Percentiles rank a stretch among this genome's conserved stretches.
Evolutionary conservation across 164 flowering plant species (phyloP).

Genomic region (Euptelea pleiosperma): DNA sequence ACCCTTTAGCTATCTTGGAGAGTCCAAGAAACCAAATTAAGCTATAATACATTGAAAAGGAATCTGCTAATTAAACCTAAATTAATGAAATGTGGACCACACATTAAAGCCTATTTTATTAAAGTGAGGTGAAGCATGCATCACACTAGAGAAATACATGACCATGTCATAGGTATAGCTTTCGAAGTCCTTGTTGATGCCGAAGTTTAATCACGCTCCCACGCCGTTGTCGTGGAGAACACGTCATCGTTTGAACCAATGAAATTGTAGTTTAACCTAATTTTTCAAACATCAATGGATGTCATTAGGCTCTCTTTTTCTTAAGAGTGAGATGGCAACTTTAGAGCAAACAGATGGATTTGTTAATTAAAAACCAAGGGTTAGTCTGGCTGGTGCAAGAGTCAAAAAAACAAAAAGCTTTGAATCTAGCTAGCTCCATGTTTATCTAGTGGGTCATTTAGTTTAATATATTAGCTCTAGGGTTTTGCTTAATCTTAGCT

Average conservation of each 20-base stretch:
- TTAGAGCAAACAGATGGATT: conserved; percentile 1
- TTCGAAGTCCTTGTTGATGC: conserved; percentile 13
- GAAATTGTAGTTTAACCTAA: conserved; percentile 23
- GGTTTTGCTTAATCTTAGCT: neutral
- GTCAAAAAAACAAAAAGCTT: neutral
- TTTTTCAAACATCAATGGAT: conserved; percentile 3
- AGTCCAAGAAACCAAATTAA: conserved; percentile 24
- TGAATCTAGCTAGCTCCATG: no score
- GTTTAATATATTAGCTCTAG: no score
- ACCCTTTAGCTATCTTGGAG: conserved; percentile 20
- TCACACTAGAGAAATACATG: conserved; percentile 20
- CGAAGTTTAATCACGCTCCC: neutral
- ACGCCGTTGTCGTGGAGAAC: conserved; percentile 24
- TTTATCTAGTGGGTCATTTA: no score
- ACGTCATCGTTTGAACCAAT: conserved; percentile 14
- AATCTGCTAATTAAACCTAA: conserved; percentile 22
- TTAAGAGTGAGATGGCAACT: neutral
- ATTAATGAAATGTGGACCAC: conserved; percentile 37
- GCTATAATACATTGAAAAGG: conserved; percentile 22
- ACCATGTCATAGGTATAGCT: conserved; percentile 16
- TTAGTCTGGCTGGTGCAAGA: neutral
- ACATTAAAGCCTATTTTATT: conserved; percentile 15
- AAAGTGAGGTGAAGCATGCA: conserved; percentile 27
- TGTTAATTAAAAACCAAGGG: no score
- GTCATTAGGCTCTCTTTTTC: neutral